Percentiles rank a stretch among this genome's conserved stretches.
These are phyloP conservation scores for Pythium rishiriense DNA, from an alignment of 352 stramenopile genomes.

Conservation along the genomic window DNA sequence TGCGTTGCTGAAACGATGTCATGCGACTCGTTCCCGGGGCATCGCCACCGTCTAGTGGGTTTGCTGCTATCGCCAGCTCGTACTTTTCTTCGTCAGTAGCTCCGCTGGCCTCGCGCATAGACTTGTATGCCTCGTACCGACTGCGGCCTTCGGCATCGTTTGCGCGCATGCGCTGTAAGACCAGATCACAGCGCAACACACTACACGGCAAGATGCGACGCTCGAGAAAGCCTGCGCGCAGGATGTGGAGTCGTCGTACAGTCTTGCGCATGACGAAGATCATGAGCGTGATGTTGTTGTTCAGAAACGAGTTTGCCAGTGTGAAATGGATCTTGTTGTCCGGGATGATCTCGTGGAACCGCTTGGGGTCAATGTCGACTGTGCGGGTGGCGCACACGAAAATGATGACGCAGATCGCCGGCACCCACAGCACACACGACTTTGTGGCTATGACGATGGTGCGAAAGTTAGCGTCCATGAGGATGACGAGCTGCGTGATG, in stretches of 20 bases:
- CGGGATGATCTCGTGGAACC: slow-evolving; percentile 16
- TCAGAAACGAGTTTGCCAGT: slow-evolving; percentile 31
- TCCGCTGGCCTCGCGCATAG: not conserved
- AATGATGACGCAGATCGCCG: slow-evolving; percentile 20
- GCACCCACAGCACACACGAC: slow-evolving; percentile 17
- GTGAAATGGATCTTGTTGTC: slow-evolving; percentile 25
- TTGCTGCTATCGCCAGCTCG: slow-evolving; percentile 3
- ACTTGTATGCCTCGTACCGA: slow-evolving; percentile 18
- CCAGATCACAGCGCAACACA: slow-evolving; percentile 17
- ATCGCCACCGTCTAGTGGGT: too few species aligned
- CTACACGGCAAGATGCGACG: slow-evolving; percentile 13
- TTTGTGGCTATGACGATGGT: slow-evolving; percentile 16
- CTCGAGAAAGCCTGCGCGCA: slow-evolving; percentile 9
- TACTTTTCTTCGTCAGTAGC: not conserved
- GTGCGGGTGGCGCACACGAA: slow-evolving; percentile 9
- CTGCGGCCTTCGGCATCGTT: slow-evolving; percentile 5
- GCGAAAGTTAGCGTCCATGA: slow-evolving; percentile 31
- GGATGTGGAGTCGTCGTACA: slow-evolving; percentile 1
- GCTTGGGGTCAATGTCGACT: slow-evolving; percentile 20
- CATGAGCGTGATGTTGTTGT: slow-evolving; percentile 27
- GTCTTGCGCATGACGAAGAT: slow-evolving; percentile 27
- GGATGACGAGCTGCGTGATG: slow-evolving; percentile 20
- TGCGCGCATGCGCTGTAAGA: slow-evolving; percentile 15
- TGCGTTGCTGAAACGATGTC: not conserved
- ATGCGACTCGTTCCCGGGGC: not conserved